Base-by-base conservation (phyloP, 441 rosid genomes). In the Mallotus repandus region DNA sequence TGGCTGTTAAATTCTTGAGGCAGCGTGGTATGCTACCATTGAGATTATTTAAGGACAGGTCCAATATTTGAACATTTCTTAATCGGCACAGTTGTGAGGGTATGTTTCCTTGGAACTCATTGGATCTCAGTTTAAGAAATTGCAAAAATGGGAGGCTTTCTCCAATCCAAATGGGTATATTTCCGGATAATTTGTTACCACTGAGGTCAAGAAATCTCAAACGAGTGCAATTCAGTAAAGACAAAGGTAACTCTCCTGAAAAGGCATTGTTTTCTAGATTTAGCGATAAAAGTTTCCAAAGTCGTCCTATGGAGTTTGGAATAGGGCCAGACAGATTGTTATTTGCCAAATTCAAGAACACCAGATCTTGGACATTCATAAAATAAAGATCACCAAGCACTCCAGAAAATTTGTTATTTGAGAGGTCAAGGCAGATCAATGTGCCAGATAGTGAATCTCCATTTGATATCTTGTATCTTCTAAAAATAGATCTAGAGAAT, bases 21-120 rank as follows among this genome's bases (percentile, higher is more conserved):
- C 75, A 72, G 15, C 22, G 10, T 41, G 75, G 75, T 63, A 72
- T 63, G 22, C 61, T 43, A 63, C 75, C 69, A 62, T 52, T 29
- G 52, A 72, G 52, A n/a, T 16, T 63, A 52, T 72, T 72, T 14
- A 19, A 14, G 16, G 69, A 62, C 43, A 72, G 54, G 16, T 72
- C 63, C 57, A 63, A 19, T 15, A 72, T 63, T 15, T 54, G 43
- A 53, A 72, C 15, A 38, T 52, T 13, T 38, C 53, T 62, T 38
- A 72, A 63, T 22, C 25, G 61, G 56, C 75, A 72, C 5, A 72
- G 4, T 38, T 72, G 43, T 9, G 4, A 21, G 4, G 75, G 75
- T 5, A 63, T 35, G 53, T 14, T 53, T 54, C 75, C 75, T 7
- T 2, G 4, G 63, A 72, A 72, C 4, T 63, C 49, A 63, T 72